A percentile compares a stretch with the other conserved stretches of the same genome.
Conservation (phyloP, 345 rosid species). For the Citrus trifoliata region DNA sequence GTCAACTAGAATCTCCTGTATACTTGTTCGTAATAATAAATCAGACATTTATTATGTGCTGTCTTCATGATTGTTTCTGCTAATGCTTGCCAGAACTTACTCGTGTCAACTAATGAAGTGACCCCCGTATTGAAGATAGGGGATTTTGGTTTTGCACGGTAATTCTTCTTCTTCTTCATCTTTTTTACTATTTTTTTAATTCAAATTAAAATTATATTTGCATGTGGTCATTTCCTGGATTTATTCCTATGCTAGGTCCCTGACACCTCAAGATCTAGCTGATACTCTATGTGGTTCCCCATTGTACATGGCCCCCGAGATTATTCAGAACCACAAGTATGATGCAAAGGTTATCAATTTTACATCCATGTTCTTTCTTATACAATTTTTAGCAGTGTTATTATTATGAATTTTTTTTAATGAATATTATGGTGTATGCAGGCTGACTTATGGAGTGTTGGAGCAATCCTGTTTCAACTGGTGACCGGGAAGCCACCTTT, state of each 20-base stretch:
- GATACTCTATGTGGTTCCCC: conserved; percentile 84
- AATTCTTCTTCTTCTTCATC: not conserved
- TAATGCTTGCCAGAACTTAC: conserved; percentile 57
- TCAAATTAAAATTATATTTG: not conserved
- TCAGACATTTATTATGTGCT: not conserved
- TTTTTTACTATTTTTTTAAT: not conserved
- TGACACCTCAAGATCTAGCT: conserved; percentile 65
- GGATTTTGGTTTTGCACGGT: conserved; percentile 95
- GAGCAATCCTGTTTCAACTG: conserved; percentile 77
- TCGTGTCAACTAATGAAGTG: conserved; percentile 50
- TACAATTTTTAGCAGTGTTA: not conserved
- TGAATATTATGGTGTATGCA: conserved; percentile 25
- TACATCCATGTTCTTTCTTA: not conserved
- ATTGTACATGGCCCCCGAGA: conserved; percentile 90
- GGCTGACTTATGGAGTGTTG: conserved; percentile 96
- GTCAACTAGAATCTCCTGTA: conserved; percentile 1
- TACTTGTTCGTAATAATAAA: conserved; percentile 5
- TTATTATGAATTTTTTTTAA: not conserved
- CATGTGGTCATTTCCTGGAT: conserved; percentile 8
- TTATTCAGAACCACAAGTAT: conserved; percentile 69
- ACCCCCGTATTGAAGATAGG: conserved; percentile 70
- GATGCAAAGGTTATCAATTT: conserved; percentile 75
- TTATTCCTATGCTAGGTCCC: conserved; percentile 40
- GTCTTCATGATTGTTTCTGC: conserved; percentile 17
- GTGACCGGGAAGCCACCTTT: conserved; percentile 84